Percentiles rank a stretch among this genome's conserved stretches.
These are phyloP conservation scores for Esteya vermicola DNA, from an alignment of 2,329 filamentous ascomycete genomes.

Conservation along the genomic window DNA sequence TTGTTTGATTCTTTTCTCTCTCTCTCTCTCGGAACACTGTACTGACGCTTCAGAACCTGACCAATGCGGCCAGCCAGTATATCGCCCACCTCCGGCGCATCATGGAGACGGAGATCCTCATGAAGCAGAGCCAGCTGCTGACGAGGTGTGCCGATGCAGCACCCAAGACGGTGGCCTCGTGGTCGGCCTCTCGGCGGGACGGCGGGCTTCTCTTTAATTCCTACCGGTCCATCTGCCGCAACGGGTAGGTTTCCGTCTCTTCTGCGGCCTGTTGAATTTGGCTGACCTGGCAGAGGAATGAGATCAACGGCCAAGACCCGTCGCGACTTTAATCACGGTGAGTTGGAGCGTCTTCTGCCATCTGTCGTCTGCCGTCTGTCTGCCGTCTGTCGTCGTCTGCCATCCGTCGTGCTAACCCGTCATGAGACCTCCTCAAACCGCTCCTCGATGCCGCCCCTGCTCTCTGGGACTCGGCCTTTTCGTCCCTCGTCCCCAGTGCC, in stretches of 20 bases:
- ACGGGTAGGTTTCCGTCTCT: not conserved
- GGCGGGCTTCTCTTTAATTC: slow-evolving; percentile 3
- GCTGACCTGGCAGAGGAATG: not conserved
- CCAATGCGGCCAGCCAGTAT: not conserved
- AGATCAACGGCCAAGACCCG: not conserved
- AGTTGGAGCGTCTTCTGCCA: not conserved
- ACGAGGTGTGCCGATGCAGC: not conserved
- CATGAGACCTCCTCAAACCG: not conserved
- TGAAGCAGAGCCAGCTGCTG: not conserved
- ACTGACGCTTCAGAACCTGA: not conserved
- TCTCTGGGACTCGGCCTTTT: slow-evolving; percentile 17
- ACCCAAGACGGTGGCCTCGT: not conserved
- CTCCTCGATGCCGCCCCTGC: slow-evolving; percentile 4
- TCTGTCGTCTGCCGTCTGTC: not conserved
- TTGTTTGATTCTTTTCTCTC: not conserved
- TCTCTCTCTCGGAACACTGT: too few species aligned
- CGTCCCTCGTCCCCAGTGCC: slow-evolving; percentile 10
- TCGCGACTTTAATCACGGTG: slow-evolving; percentile 3
- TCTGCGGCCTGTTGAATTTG: not conserved
- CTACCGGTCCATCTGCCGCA: slow-evolving; percentile 3
- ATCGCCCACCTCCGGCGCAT: not conserved
- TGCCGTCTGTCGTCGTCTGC: not conserved
- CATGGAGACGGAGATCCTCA: slow-evolving; percentile 2
- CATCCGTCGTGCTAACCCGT: not conserved
- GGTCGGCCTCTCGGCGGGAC: not conserved